Evolutionary conservation across 1,139 yeast genomes (phyloP).

Genomic region (Chernovozyma aurita): DNA sequence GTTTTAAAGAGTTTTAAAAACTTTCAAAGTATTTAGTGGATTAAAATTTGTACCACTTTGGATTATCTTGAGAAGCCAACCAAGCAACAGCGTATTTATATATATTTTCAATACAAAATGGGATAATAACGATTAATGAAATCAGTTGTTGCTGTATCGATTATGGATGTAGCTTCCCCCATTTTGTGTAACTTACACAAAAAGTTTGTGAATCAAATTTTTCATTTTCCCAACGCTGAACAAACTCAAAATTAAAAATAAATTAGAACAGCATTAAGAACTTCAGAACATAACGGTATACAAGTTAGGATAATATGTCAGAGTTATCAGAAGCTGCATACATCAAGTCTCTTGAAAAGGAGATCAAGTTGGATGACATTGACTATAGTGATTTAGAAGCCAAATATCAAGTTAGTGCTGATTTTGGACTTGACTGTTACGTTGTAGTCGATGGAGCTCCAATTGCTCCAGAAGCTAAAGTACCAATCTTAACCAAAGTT

Average conservation of each 20-base stretch:
- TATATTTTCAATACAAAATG: too few species aligned
- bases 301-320: constrained; percentile 1
- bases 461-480: constrained; percentile 85
- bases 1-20: too few species aligned
- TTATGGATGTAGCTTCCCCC: too few species aligned
- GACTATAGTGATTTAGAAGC: constrained; percentile 88
- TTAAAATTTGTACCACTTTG: too few species aligned
- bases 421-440: constrained; percentile 68
- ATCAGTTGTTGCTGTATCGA: too few species aligned
- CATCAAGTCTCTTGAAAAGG: constrained; percentile 43
- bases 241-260: too few species aligned
- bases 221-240: neutral
- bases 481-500: constrained; percentile 79
- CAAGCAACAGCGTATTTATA: too few species aligned
- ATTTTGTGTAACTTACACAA: constrained; percentile 1
- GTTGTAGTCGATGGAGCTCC: constrained; percentile 96
- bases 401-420: constrained; percentile 58
- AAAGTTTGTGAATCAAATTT: neutral
- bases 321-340: constrained; percentile 20
- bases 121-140: too few species aligned
- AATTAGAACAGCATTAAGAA: too few species aligned
- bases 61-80: too few species aligned
- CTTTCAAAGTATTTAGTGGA: too few species aligned
- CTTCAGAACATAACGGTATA: too few species aligned
- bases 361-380: constrained; percentile 51